Percentiles rank a stretch among this genome's conserved stretches.
phyloP scores from a whole-genome alignment of 495 filamentous ascomycete genomes.

The Letharia columbiana region DNA sequence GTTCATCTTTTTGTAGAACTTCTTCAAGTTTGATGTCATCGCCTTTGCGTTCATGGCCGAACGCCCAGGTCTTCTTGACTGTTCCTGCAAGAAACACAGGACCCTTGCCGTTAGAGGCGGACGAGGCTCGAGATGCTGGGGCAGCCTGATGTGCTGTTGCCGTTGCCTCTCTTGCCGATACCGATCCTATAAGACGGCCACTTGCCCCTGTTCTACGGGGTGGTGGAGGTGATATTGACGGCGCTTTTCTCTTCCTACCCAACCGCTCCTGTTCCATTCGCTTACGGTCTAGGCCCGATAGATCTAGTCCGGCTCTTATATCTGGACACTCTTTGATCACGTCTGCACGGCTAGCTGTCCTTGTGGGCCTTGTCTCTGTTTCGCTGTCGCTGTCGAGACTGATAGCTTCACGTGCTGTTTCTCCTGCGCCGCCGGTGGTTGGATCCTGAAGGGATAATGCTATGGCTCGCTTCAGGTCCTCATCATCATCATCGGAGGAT shows the following conservation, averaged over 20 bases:
- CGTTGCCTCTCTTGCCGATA: not conserved
- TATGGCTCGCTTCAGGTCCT: constrained; percentile 45
- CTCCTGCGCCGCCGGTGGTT: not conserved
- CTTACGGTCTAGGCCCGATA: constrained; percentile 58
- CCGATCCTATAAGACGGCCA: not conserved
- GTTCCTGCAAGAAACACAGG: constrained; percentile 57
- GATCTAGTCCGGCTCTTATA: constrained; percentile 22
- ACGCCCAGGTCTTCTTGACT: constrained; percentile 76
- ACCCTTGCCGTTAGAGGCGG: not conserved
- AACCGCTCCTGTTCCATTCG: constrained; percentile 83
- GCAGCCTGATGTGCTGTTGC: not conserved
- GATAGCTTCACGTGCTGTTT: constrained; percentile 19
- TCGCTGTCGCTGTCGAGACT: constrained; percentile 29
- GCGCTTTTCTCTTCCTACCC: constrained; percentile 56
- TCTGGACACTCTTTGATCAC: not conserved
- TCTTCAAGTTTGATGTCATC: constrained; percentile 89
- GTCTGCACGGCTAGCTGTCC: not conserved
- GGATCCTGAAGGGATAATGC: constrained; percentile 40
- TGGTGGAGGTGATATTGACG: constrained; percentile 35
- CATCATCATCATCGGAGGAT: constrained; percentile 35
- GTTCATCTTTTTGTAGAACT: constrained; percentile 61
- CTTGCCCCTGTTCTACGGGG: not conserved
- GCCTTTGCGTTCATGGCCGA: constrained; percentile 42
- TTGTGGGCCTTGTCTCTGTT: not conserved
- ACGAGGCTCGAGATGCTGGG: not conserved